Percentiles rank a stretch among this genome's conserved stretches.
These are phyloP conservation scores for Xylariaceae sp. DNA, from an alignment of 2,329 filamentous ascomycete genomes.

Conservation along the genomic window DNA sequence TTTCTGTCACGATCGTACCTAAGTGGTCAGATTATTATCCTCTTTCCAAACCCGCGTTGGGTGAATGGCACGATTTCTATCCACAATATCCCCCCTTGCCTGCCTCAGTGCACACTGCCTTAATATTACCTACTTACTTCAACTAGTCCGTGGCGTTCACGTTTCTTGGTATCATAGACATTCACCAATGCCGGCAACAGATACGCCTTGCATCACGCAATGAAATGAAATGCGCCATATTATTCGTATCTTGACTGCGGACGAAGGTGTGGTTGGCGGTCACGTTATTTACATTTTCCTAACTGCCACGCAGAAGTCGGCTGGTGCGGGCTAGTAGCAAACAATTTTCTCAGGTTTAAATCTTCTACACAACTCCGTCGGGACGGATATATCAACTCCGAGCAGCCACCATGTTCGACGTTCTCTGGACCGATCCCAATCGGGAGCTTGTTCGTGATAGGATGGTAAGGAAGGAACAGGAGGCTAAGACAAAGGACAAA, in stretches of 20 bases:
- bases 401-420: constrained; percentile 56
- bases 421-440: constrained; percentile 60
- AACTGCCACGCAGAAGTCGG: neutral
- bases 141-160: neutral
- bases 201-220: constrained; percentile 4
- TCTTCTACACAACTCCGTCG: neutral
- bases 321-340: neutral
- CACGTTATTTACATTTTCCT: constrained; percentile 8
- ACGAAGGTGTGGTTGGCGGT: constrained; percentile 2
- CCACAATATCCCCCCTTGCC: neutral
- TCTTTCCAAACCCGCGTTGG: neutral
- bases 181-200: neutral
- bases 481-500: constrained; percentile 40
- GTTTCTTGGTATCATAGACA: neutral
- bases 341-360: constrained; percentile 11
- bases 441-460: constrained; percentile 57
- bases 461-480: constrained; percentile 51
- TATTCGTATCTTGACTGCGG: constrained; percentile 9
- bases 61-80: constrained; percentile 2
- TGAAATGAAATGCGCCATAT: constrained; percentile 13
- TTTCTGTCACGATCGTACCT: constrained; percentile 1
- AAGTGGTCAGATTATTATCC: neutral
- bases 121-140: neutral
- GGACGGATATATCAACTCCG: neutral
- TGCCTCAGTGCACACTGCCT: neutral